Base-by-base conservation (phyloP, 306 rosid genomes). In the Castanospermum australe region DNA sequence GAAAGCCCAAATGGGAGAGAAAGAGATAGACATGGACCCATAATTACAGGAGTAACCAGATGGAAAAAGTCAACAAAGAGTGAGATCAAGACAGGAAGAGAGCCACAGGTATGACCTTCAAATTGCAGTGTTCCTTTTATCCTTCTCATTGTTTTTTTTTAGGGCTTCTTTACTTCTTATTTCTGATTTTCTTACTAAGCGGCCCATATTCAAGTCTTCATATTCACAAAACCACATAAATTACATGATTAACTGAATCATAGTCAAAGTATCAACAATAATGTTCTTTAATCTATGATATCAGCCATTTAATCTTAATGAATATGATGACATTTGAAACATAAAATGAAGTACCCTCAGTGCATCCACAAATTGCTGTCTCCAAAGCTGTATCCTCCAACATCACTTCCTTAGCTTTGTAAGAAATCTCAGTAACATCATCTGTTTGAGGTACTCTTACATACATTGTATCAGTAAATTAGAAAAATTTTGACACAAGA, bases 311-410 rank as follows among this genome's bases (percentile, higher is more conserved):
- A 61, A 32, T 50, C 61, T 44, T 22, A 50, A 66, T 54, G 45
- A n/a, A n/a, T n/a, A 44, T 47, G 6, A 30, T 8, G 10, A 65
- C 42, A 54, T 68, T 61, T 71, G 28, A 13, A 50, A 72, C 61
- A 81, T 75, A 74, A 63, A 88, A 45, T 36, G 55, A 76, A 54
- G 18, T 85, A 90, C 98, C 99, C 5, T 75, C 55, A 91, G 61
- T 55, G 96, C 94, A 82, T 91, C 93, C 33, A 80, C 88, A 87
- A 93, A 95, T 75, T 95, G 99, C 65, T 82, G 90, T 79, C 73
- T 85, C 99, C 98, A 95, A 81, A 88, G 51, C 62, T 32, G 77
- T 63, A 82, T 84, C 80, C 81, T 86, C 88, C 44, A 42, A 61
- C 76, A 52, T 65, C 21, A 69, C 41, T 81, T 86, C 73, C 71